Base-by-base conservation (phyloP, 345 rosid species). In the Erucastrum elatum region DNA sequence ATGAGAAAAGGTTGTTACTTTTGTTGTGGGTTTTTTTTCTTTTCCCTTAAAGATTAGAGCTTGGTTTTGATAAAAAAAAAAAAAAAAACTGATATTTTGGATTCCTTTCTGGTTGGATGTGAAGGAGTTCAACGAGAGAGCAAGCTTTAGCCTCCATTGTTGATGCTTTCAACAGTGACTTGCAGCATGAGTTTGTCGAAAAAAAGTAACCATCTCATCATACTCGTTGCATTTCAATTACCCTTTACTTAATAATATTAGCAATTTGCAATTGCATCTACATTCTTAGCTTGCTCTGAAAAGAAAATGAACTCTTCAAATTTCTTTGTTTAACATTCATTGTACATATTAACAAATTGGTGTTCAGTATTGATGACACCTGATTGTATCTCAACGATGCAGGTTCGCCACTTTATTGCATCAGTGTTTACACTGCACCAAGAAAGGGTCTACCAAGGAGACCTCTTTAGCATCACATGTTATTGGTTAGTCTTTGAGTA, bases 351-450 rank as follows among this genome's bases (percentile, higher is more conserved):
- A 44, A 49, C 16, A 56, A 4, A 73, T 15, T 10, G 16, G n/a
- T 17, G 37, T 16, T 71, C 30, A 2, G 49, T 59, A 37, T 59
- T 71, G 35, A 71, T 64, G 34, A 31, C 77, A 21, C 37, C 4
- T 53, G 31, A 55, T 75, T 67, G 2, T 58, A 34, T 29, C 66
- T 34, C 70, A 34, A 8, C 66, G 67, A 2, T 80, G 16, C 85
- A 94, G 98, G 61, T 93, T 90, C 81, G 97, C 92, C 27, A 93
- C 99, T 68, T 80, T 95, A 74, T 87, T 95, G 60, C 91, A 93
- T 75, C 98, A 80, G 44, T 91, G 93, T 70, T 66, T 89, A 69
- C 82, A 82, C 76, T 93, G 86, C 46, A 76, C 90, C 21, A 95
- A 91, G 80, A 85, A 85, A 79, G 97, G 98, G 49, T 88, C 98